These are phyloP conservation scores for Garcia nutans DNA, from an alignment of 345 rosid species.

Conservation along the genomic window DNA sequence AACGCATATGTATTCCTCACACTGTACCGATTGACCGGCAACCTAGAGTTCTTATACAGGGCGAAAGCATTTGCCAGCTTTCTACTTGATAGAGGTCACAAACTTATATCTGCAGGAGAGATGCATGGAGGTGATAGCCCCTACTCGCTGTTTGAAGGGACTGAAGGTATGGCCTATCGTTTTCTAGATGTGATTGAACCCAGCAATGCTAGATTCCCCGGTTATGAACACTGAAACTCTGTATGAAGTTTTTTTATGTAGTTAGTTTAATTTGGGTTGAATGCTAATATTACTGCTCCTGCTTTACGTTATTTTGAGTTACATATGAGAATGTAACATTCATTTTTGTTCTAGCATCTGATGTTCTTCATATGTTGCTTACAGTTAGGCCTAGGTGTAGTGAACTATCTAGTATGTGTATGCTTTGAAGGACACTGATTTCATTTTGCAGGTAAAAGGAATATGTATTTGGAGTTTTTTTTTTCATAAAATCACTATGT, in stretches of 20 bases:
- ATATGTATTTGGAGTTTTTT: neutral
- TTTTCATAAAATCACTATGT: neutral
- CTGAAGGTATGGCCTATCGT: slow-evolving; percentile 29
- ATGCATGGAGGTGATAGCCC: slow-evolving; percentile 38
- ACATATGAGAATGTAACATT: slow-evolving; percentile 1
- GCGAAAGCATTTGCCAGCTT: slow-evolving; percentile 34
- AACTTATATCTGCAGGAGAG: slow-evolving; percentile 27
- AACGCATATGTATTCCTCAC: slow-evolving; percentile 26
- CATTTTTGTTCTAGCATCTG: neutral
- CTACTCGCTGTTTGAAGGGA: slow-evolving; percentile 30
- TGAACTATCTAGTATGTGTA: neutral
- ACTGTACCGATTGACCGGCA: slow-evolving; percentile 28
- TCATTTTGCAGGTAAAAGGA: neutral
- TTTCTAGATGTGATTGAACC: slow-evolving; percentile 27
- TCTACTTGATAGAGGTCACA: slow-evolving; percentile 29
- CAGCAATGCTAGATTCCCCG: slow-evolving; percentile 28
- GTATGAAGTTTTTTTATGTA: neutral
- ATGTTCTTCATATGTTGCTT: neutral
- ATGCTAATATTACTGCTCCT: neutral
- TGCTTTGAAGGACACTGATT: too few relatives aligned
- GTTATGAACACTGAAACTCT: slow-evolving; percentile 25
- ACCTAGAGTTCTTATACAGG: slow-evolving; percentile 21
- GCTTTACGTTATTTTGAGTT: neutral
- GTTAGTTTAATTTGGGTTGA: neutral
- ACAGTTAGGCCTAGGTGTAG: neutral